Evolutionary conservation across 2,329 filamentous ascomycete genomes (phyloP).

Genomic region (Verticillium albo-atrum): DNA sequence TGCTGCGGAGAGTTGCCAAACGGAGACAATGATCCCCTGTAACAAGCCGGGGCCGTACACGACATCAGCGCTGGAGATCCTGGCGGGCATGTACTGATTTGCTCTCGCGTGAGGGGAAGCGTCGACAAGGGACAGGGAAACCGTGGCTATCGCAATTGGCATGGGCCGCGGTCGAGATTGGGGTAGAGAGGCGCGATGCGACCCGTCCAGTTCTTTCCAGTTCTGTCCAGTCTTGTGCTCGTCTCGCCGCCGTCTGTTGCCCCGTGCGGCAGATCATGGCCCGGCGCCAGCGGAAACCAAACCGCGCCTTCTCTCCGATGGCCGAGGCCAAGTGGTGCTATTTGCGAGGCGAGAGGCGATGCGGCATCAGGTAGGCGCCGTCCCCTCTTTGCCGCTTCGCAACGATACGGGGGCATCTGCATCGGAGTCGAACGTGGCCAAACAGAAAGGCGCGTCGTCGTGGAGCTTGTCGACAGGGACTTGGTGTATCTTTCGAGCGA

Average conservation of each 20-base stretch:
- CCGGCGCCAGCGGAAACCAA: neutral
- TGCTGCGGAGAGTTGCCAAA: neutral
- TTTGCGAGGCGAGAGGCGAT: neutral
- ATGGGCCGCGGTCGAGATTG: neutral
- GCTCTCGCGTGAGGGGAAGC: neutral
- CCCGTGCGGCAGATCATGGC: neutral
- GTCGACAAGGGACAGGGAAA: neutral
- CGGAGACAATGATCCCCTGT: neutral
- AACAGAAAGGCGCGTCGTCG: neutral
- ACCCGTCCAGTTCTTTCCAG: neutral
- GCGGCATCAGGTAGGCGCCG: neutral
- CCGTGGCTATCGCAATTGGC: neutral
- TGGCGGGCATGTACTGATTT: neutral
- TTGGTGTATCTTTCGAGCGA: neutral
- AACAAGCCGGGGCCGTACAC: neutral
- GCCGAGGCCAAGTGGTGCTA: neutral
- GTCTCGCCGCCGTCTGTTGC: neutral
- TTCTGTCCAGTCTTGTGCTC: neutral
- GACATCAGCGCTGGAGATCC: neutral
- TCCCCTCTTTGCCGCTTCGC: neutral
- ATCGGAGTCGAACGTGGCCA: neutral
- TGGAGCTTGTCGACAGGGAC: neutral
- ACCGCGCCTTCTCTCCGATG: neutral
- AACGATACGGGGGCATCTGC: neutral
- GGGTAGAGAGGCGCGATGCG: neutral